Evolutionary conservation across 2,329 filamentous ascomycete genomes (phyloP), one percentile per base, ranked within the genome.

Genomic region (Aspergillus thermomutatus): DNA sequence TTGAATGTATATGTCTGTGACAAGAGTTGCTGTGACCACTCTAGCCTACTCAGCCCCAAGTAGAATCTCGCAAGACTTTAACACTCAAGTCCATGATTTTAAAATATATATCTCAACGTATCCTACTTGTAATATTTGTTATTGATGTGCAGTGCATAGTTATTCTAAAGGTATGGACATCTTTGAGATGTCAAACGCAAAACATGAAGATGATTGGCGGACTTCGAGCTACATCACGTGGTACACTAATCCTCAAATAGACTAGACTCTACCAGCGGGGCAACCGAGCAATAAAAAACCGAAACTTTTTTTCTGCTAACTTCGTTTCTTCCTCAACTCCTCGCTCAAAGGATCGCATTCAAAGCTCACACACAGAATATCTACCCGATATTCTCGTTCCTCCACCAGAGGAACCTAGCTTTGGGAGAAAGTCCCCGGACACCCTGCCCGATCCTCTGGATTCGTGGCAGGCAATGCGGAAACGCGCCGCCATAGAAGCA

Each of bases 361-460:
- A 89, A 96, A 97, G 93, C 92, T 91, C 79, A 92, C 90, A 88
- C 80, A 96, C 91, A 88, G 91, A 89, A 59, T 49, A 60, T 53
- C 51, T 40, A 45, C 47, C 9, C 41, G 31, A 84, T 71, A 72
- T 69, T 68, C 75, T 69, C 69, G 71, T 67, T 70, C 73, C 64
- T 66, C 64, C 61, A 68, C 68, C 69, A 28, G 23, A 47, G 52
- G 51, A 50, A 72, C 69, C 63, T 67, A 73, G 92, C 92, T 97
- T 97, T 94, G 92, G 93, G 93, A 96, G 93, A 97, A 97, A 97
- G 93, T 97, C 93, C 93, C 93, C 93, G 93, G 93, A 97, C 92
- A 87, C 62, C 79, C 83, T 83, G 82, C 79, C 76, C 72, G 60
- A 62, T 58, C 61, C 54, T 49, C 21, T 6, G 23, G 43, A 23